phyloP scores from a whole-genome alignment of 2,329 filamentous ascomycete species.

The Mycocentrospora acerina region DNA sequence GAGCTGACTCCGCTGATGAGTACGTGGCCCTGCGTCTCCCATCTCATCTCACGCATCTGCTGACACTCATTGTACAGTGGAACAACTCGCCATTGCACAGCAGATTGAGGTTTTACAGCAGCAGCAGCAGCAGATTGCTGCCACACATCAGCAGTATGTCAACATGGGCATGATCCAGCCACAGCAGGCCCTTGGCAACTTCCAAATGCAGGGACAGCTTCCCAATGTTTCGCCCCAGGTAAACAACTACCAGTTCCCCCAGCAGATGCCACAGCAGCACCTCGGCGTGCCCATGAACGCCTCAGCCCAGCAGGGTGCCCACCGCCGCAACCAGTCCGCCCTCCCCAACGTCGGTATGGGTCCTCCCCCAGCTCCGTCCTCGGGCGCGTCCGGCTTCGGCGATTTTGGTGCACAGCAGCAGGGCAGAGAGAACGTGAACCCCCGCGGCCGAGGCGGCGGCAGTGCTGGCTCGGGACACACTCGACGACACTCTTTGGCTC shows the following conservation, averaged over 20 bases:
- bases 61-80: constrained; percentile 62
- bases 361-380: constrained; percentile 88
- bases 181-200: constrained; percentile 70
- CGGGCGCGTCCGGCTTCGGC: constrained; percentile 80
- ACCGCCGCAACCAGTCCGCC: constrained; percentile 97
- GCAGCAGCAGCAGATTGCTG: constrained; percentile 96
- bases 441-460: constrained; percentile 72
- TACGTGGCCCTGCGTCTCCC: constrained; percentile 58
- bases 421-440: constrained; percentile 66
- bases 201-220: constrained; percentile 68
- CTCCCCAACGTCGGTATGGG: constrained; percentile 90
- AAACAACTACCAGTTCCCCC: constrained; percentile 85
- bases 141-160: constrained; percentile 94
- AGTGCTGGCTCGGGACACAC: constrained; percentile 74
- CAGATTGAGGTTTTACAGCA: constrained; percentile 97
- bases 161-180: constrained; percentile 94
- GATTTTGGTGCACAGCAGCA: constrained; percentile 71
- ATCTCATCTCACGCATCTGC: constrained; percentile 11
- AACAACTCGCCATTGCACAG: constrained; percentile 95
- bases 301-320: constrained; percentile 76
- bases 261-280: constrained; percentile 59
- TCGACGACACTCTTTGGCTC: constrained; percentile 87
- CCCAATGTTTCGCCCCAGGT: constrained; percentile 73
- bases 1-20: constrained; percentile 97
- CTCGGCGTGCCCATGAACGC: constrained; percentile 72